A percentile compares a stretch with the other conserved stretches of the same genome.
Conservation (phyloP, 176 grass and related monocot genomes). For the barley (Hordeum vulgare) region MorexV3_pseudomolecules_assembly NC_058523.1:8433227-8433726, state of each 20-base stretch:
- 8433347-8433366: slow-evolving; percentile 36
- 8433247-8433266: background rate
- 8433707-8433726: background rate
- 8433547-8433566: background rate
- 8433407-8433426: slow-evolving; percentile 57
- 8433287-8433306: background rate
- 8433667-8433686: background rate
- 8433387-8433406: slow-evolving; percentile 27
- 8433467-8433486: slow-evolving; percentile 39
- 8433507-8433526: background rate
- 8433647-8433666: background rate
- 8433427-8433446: slow-evolving; percentile 48
- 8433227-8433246: no score
- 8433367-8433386: slow-evolving; percentile 39
- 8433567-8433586: background rate
- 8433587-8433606: background rate
- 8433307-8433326: background rate
- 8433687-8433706: background rate
- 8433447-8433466: slow-evolving; percentile 47
- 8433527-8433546: background rate
- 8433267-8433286: background rate
- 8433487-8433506: slow-evolving; percentile 15
- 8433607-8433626: background rate
- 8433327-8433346: slow-evolving; percentile 34
- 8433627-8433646: background rate